phyloP scores from a whole-genome alignment of 768 basidiomycete species.

The Polyporus arcularius region DNA sequence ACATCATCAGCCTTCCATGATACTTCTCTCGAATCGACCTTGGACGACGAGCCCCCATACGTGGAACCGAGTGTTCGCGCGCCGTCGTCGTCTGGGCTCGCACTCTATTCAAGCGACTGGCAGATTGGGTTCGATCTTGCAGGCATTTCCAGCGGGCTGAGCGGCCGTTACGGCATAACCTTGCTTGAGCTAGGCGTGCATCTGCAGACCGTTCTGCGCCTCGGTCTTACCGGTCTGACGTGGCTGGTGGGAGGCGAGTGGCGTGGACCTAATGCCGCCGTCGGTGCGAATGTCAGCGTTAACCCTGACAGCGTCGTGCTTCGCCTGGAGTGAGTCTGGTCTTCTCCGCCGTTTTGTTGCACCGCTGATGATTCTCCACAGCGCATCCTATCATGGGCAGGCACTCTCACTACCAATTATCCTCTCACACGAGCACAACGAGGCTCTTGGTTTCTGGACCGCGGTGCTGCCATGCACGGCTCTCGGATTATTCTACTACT shows the following conservation, averaged over 20 bases:
- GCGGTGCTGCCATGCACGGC: conserved; percentile 57
- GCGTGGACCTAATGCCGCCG: conserved; percentile 44
- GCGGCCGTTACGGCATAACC: conserved; percentile 51
- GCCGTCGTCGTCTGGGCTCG: conserved; percentile 56
- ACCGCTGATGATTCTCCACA: conserved; percentile 25
- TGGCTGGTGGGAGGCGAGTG: conserved; percentile 51
- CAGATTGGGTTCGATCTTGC: conserved; percentile 51
- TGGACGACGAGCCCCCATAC: background rate
- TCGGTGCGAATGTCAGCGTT: conserved; percentile 47
- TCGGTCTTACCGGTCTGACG: conserved; percentile 46
- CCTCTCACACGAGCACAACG: conserved; percentile 51
- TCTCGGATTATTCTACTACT: conserved; percentile 55
- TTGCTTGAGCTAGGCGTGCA: conserved; percentile 58
- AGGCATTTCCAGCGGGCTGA: conserved; percentile 47
- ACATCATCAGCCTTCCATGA: conserved; percentile 22
- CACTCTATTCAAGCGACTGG: conserved; percentile 47
- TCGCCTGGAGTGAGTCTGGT: conserved; percentile 53
- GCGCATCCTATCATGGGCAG: conserved; percentile 59
- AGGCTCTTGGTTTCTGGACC: conserved; percentile 50
- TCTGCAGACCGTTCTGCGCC: conserved; percentile 50
- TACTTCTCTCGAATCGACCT: conserved; percentile 1
- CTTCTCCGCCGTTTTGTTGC: conserved; percentile 3
- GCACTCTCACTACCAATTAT: conserved; percentile 57
- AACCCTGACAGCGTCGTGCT: conserved; percentile 51
- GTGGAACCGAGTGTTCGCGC: conserved; percentile 9